Percentiles rank a stretch among this genome's conserved stretches.
Conservation (phyloP, 257 asterid genomes). For the Capsicum pubescens region DNA sequence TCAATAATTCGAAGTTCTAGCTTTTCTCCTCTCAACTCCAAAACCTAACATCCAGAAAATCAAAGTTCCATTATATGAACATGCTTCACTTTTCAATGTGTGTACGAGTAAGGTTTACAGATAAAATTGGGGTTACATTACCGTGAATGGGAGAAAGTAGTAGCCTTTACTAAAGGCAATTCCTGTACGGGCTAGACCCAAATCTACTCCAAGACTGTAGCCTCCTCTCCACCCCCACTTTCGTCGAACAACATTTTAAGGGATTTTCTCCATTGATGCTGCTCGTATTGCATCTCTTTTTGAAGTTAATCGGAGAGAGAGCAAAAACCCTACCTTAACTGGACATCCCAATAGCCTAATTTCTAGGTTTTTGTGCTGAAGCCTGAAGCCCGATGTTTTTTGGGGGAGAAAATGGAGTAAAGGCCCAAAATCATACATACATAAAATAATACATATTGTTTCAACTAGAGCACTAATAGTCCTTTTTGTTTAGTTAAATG, state of each 20-base stretch:
- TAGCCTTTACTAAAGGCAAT: conserved; percentile 91
- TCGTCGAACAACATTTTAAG: conserved; percentile 71
- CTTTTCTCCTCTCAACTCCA: conserved; percentile 85
- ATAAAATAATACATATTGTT: too few relatives aligned
- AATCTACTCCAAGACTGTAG: conserved; percentile 86
- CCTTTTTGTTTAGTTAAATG: too few relatives aligned
- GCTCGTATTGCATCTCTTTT: not conserved
- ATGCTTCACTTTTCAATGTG: too few relatives aligned
- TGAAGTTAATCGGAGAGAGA: not conserved
- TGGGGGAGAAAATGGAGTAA: too few relatives aligned
- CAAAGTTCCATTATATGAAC: conserved; percentile 21
- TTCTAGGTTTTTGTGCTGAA: too few relatives aligned
- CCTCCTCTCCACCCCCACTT: conserved; percentile 84
- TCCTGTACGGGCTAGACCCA: conserved; percentile 88
- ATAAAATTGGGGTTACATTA: conserved; percentile 32
- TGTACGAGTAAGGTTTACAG: too few relatives aligned
- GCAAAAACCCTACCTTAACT: too few relatives aligned
- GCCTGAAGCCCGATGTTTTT: too few relatives aligned
- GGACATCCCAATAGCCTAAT: too few relatives aligned
- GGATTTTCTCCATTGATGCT: conserved; percentile 57
- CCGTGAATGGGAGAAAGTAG: conserved; percentile 78
- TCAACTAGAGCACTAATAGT: too few relatives aligned
- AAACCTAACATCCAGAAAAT: conserved; percentile 50
- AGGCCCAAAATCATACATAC: too few relatives aligned
- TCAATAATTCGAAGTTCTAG: conserved; percentile 77